These are phyloP conservation scores for Mesembryanthemum crystallinum DNA, from an alignment of 148 eudicot genomes.

Conservation along the genomic window DNA sequence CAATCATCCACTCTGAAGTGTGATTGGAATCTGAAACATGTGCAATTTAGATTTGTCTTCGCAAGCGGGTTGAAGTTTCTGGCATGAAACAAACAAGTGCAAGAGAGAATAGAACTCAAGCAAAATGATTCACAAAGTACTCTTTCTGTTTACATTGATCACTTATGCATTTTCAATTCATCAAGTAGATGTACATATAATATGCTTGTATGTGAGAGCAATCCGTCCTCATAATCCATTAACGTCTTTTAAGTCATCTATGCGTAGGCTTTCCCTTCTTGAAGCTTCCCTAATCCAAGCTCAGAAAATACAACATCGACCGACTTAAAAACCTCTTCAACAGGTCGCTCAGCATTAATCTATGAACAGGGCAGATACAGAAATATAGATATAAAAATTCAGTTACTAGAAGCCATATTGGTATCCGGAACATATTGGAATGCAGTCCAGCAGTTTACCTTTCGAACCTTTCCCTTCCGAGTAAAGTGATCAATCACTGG, in stretches of 20 bases:
- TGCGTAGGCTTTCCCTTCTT: neutral
- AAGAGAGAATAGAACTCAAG: no score
- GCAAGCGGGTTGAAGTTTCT: neutral
- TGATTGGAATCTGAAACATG: neutral
- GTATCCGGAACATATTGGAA: neutral
- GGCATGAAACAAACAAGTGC: neutral
- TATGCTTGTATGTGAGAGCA: neutral
- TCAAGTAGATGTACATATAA: neutral
- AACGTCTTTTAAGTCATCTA: neutral
- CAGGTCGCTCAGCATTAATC: constrained; percentile 27
- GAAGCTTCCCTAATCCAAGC: constrained; percentile 14
- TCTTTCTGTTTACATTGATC: neutral
- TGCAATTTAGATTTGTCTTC: neutral
- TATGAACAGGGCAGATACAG: neutral
- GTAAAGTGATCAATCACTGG: constrained; percentile 27
- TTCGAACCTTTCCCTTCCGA: constrained; percentile 24
- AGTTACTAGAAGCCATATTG: neutral
- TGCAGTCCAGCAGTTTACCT: constrained; percentile 17
- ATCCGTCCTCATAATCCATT: no score
- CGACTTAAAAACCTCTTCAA: constrained; percentile 27
- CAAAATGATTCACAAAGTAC: no score
- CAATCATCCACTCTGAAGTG: neutral
- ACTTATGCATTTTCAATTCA: neutral
- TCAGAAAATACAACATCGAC: constrained; percentile 21
- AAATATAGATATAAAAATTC: neutral